These are phyloP conservation scores for Apiospora hydei DNA, from an alignment of 2,329 filamentous ascomycete genomes.

Conservation along the genomic window DNA sequence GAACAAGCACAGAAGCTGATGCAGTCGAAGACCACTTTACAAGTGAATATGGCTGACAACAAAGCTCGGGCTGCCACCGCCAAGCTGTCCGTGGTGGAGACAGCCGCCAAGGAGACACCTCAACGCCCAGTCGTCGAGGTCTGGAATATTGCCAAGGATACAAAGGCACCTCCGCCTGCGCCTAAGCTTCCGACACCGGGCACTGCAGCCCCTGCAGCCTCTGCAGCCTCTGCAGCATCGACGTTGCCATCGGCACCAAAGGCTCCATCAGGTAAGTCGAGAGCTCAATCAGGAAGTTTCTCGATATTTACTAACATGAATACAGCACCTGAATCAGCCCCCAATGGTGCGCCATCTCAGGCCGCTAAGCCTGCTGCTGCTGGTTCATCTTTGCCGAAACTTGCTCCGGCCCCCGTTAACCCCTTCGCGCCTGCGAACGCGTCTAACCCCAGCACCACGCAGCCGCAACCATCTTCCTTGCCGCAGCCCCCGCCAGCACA, in stretches of 20 bases:
- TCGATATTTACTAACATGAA: slow-evolving; percentile 27
- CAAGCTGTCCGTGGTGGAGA: slow-evolving; percentile 81
- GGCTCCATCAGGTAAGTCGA: slow-evolving; percentile 22
- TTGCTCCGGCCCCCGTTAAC: slow-evolving; percentile 20
- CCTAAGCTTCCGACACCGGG: slow-evolving; percentile 39
- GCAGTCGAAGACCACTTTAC: slow-evolving; percentile 76
- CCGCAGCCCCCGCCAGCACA: slow-evolving; percentile 41
- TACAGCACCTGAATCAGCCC: slow-evolving; percentile 29
- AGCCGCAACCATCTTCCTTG: slow-evolving; percentile 31
- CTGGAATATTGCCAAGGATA: slow-evolving; percentile 79
- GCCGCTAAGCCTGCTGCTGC: slow-evolving; percentile 27
- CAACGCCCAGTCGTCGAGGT: slow-evolving; percentile 85
- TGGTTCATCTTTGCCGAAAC: slow-evolving; percentile 34
- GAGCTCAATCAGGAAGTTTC: background rate
- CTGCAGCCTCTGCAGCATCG: slow-evolving; percentile 22
- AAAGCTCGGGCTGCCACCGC: slow-evolving; percentile 68
- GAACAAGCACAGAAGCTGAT: slow-evolving; percentile 75
- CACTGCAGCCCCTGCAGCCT: slow-evolving; percentile 17
- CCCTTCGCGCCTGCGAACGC: background rate
- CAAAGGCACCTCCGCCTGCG: slow-evolving; percentile 54
- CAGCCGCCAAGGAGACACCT: slow-evolving; percentile 84
- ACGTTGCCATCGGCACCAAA: slow-evolving; percentile 15
- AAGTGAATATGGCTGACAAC: slow-evolving; percentile 81
- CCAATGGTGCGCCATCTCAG: slow-evolving; percentile 27
- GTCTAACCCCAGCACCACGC: slow-evolving; percentile 34